These are phyloP conservation scores for Ustilago tritici DNA, from an alignment of 1,284 basidiomycete species.

Conservation along the genomic window DNA sequence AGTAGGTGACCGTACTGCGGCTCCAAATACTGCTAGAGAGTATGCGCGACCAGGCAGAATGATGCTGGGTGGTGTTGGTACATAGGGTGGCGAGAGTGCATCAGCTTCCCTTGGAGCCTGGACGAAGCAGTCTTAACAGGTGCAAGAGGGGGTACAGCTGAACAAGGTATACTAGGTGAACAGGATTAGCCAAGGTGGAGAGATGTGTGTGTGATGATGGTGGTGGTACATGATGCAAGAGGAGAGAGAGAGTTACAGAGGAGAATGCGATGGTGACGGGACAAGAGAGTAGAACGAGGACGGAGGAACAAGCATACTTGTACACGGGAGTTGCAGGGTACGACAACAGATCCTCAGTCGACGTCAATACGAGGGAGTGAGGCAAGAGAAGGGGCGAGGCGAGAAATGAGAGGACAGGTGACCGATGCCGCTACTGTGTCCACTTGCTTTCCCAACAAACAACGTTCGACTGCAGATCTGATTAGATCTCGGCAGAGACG, in stretches of 20 bases:
- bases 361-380: conserved; percentile 10
- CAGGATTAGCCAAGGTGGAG: conserved; percentile 18
- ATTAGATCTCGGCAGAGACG: conserved; percentile 31
- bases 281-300: neutral
- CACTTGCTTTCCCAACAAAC: neutral
- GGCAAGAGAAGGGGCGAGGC: neutral
- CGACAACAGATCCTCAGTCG: conserved; percentile 11
- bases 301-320: conserved; percentile 13
- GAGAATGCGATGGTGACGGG: conserved; percentile 6
- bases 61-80: conserved; percentile 14
- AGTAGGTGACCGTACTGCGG: conserved; percentile 11
- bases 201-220: conserved; percentile 14
- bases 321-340: conserved; percentile 21
- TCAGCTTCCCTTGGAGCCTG: neutral
- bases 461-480: neutral
- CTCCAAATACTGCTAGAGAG: neutral
- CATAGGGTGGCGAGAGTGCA: conserved; percentile 6
- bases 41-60: neutral
- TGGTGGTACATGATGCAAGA: conserved; percentile 49
- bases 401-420: neutral
- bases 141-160: neutral
- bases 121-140: neutral
- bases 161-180: conserved; percentile 31
- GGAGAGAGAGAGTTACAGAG: conserved; percentile 18
- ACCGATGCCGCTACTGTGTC: neutral